Evolutionary conservation across 2,329 filamentous ascomycete genomes (phyloP), one percentile per base, ranked within the genome.

Genomic region (Epicoccum sorghinum): DNA sequence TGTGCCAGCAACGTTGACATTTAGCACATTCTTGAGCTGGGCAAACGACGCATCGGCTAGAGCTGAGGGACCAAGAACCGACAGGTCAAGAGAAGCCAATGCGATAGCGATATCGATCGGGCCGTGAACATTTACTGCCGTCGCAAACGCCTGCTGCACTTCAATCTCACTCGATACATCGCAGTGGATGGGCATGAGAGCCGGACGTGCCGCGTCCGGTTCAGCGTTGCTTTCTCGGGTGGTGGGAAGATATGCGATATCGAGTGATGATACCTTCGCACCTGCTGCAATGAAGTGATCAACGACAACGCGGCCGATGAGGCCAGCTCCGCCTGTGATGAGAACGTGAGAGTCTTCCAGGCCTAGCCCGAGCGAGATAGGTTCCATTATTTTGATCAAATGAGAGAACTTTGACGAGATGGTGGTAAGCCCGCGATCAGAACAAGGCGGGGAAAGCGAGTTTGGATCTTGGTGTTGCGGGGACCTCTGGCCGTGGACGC

Each of bases 1-100:
- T 9, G 65, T 69, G 4, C 69, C 69, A 35, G 71, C 70, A 13
- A 80, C 69, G 52, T 81, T 81, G 40, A 79, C 72, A 33, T 75
- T 64, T 33, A 80, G 70, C 3, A 79, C 77, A 3, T 67, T 62
- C 47, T 71, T 65, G 66, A 77, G 78, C 39, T 77, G 73, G 42
- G 58, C 60, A 3, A 77, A 71, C 4, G 70, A 68, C 64, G 78
- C 75, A 48, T 80, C 77, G 9, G 70, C 74, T 6, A 80, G 68
- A 10, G 65, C 68, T 3, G 70, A 64, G 45, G 72, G 76, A 4
- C 62, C 52, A 13, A 80, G 65, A 22, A 77, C 75, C 41, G 72
- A 76, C 10, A 80, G 65, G 54, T 81, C 78, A 10, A 80, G 68
- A 2, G 72, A 70, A 2, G 78, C 79, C 14, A 80, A 70, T 3